A percentile compares a stretch with the other conserved stretches of the same genome.
These are phyloP conservation scores for Hygrophila difformis DNA, from an alignment of 257 asterid species.

Conservation along the genomic window DNA sequence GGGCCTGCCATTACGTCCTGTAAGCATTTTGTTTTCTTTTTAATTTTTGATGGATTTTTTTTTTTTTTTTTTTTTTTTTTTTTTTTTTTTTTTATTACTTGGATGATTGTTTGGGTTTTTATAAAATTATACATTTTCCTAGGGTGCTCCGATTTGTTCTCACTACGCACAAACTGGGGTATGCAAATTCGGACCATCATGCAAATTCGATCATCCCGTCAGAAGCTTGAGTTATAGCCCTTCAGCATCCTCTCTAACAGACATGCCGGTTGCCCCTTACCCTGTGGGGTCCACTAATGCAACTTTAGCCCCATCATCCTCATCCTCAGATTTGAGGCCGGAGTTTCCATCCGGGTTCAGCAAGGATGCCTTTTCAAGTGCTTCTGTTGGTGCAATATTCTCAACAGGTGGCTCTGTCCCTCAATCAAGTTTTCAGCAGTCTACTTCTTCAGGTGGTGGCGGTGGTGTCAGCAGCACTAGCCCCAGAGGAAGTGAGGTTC, in stretches of 20 bases:
- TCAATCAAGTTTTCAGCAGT: conserved; percentile 32
- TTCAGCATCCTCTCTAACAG: conserved; percentile 81
- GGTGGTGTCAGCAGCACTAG: conserved; percentile 24
- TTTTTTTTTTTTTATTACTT: too few relatives aligned
- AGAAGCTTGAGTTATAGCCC: conserved; percentile 62
- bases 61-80: background rate
- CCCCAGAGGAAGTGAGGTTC: conserved; percentile 40
- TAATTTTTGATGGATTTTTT: conserved; percentile 4
- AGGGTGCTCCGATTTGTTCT: conserved; percentile 77
- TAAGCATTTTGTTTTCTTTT: conserved; percentile 25
- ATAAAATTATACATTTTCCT: too few relatives aligned
- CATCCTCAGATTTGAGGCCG: conserved; percentile 47
- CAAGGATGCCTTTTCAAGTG: conserved; percentile 29
- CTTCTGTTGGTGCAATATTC: conserved; percentile 38
- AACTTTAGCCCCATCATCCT: conserved; percentile 63
- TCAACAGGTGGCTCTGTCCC: conserved; percentile 37
- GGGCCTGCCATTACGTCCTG: conserved; percentile 94
- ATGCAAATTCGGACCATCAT: conserved; percentile 79
- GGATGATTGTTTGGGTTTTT: too few relatives aligned
- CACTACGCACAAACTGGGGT: conserved; percentile 74
- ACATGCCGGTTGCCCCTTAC: conserved; percentile 87
- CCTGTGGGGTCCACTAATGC: conserved; percentile 69
- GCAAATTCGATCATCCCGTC: conserved; percentile 88
- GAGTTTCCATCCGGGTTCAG: conserved; percentile 28
- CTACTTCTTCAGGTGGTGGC: conserved; percentile 30